These are phyloP conservation scores for Taphrina deformans DNA, from an alignment of 1,139 yeast species.

Conservation along the genomic window DNA sequence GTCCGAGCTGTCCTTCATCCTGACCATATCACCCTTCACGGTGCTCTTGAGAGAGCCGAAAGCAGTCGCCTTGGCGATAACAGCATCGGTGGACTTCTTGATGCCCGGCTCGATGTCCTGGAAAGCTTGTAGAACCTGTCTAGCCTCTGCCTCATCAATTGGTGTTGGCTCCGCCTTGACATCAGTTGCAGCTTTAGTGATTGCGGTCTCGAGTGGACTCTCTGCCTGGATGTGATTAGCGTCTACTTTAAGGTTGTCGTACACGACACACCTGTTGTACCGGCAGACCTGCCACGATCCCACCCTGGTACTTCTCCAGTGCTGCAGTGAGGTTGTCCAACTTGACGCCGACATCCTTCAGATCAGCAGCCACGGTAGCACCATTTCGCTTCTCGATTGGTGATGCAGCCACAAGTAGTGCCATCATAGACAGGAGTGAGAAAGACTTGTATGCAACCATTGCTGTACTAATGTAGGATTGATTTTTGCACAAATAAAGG, in stretches of 20 bases:
- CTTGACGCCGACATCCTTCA: constrained; percentile 8
- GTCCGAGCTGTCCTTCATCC: constrained; percentile 2
- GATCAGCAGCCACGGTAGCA: neutral
- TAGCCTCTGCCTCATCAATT: constrained; percentile 19
- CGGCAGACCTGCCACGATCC: constrained; percentile 14
- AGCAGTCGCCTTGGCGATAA: neutral
- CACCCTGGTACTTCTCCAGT: constrained; percentile 15
- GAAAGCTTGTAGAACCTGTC: constrained; percentile 12
- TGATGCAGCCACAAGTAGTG: constrained; percentile 4
- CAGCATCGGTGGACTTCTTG: constrained; percentile 16
- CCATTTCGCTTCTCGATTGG: constrained; percentile 12
- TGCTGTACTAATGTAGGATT: neutral
- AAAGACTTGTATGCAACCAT: neutral
- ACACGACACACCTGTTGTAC: neutral
- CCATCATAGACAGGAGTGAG: neutral
- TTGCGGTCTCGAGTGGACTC: neutral
- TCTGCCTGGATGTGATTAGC: neutral
- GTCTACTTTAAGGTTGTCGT: too few species aligned
- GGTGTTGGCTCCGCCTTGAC: constrained; percentile 20
- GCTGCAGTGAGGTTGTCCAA: neutral
- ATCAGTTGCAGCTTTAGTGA: constrained; percentile 16
- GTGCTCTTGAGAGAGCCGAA: constrained; percentile 18
- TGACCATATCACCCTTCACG: constrained; percentile 12
- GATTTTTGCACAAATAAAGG: neutral
- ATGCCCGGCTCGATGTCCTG: constrained; percentile 13